Conservation (phyloP, 75 land plant species). For the Pseudotsuga menziesii region DNA sequence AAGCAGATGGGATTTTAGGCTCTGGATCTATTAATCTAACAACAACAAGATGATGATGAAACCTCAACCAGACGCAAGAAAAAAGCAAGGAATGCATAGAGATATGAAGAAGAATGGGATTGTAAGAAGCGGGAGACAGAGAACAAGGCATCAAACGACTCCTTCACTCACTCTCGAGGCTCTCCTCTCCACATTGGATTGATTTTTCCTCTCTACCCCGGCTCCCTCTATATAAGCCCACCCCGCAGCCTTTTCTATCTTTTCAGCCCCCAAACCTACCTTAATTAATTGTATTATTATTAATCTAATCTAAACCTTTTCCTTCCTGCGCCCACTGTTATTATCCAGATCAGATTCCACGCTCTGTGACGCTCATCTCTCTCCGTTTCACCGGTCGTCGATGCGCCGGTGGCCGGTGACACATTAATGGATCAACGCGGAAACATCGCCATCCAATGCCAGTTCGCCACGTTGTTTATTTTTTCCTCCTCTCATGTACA, state of each 20-base stretch:
- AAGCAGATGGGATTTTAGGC: not conserved
- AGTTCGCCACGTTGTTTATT: too few species aligned
- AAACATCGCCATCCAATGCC: too few species aligned
- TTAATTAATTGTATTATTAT: too few species aligned
- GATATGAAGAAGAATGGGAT: constrained; percentile 9
- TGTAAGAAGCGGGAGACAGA: constrained; percentile 14
- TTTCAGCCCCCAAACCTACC: not conserved
- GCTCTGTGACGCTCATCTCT: too few species aligned
- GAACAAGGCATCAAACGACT: not conserved
- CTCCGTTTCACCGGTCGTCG: too few species aligned
- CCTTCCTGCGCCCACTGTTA: too few species aligned
- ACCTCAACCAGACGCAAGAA: not conserved
- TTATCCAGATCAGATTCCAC: too few species aligned
- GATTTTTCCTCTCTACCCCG: not conserved
- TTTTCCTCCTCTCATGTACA: too few species aligned
- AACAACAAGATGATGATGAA: not conserved
- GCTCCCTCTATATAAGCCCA: not conserved
- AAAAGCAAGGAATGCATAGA: not conserved
- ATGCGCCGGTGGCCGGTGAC: too few species aligned
- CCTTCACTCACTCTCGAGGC: constrained; percentile 3
- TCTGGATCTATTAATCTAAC: not conserved
- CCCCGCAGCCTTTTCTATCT: constrained; percentile 2
- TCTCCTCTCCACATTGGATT: constrained; percentile 5
- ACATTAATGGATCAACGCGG: too few species aligned
- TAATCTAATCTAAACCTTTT: too few species aligned